A percentile compares a stretch with the other conserved stretches of the same genome.
Evolutionary conservation across 2,329 filamentous ascomycete genomes (phyloP).

Genomic region (Penicillium sp.): DNA sequence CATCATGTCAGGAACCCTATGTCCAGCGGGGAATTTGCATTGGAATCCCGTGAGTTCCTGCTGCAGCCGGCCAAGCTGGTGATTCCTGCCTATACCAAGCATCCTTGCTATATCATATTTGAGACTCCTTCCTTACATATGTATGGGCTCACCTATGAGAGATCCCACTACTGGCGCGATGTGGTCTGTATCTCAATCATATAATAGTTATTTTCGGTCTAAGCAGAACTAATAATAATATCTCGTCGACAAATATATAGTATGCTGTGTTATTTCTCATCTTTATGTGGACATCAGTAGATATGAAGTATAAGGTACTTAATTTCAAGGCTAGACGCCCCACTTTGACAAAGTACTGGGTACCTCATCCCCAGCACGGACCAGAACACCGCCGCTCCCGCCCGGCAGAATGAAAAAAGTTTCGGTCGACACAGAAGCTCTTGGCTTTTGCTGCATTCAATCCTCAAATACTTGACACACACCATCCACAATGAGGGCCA

Average conservation of each 20-base stretch:
- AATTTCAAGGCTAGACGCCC: neutral
- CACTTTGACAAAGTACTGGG: neutral
- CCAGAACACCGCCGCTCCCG: slow-evolving; percentile 26
- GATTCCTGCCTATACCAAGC: neutral
- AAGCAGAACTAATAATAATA: neutral
- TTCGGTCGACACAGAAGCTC: slow-evolving; percentile 20
- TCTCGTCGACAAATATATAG: neutral
- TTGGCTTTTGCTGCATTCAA: slow-evolving; percentile 7
- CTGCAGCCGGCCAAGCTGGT: neutral
- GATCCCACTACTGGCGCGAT: neutral
- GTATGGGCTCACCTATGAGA: neutral
- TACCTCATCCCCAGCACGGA: slow-evolving; percentile 20
- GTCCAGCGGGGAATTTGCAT: neutral
- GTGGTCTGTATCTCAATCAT: neutral
- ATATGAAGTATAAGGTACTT: neutral
- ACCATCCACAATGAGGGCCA: slow-evolving; percentile 59
- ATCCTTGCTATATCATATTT: neutral
- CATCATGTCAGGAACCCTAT: neutral
- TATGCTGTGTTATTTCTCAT: neutral
- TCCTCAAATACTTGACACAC: slow-evolving; percentile 5
- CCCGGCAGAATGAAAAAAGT: slow-evolving; percentile 41
- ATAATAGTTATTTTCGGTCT: neutral
- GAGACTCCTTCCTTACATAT: neutral
- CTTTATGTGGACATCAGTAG: neutral
- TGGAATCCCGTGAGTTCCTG: neutral